phyloP scores from a whole-genome alignment of 2,329 filamentous ascomycete genomes.

The Curvularia verruculosa region DNA sequence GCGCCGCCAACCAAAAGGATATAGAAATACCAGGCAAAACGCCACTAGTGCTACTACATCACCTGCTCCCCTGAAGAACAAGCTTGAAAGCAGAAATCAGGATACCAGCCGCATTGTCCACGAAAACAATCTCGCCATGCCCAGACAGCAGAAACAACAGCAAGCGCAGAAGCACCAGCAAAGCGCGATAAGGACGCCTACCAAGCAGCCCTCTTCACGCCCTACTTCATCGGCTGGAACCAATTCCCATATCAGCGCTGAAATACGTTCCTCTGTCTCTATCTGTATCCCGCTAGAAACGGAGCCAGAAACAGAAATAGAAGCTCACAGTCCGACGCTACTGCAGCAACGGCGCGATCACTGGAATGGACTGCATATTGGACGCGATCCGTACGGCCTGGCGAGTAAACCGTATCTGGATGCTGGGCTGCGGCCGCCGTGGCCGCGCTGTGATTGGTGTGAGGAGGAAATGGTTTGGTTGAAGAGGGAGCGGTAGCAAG shows the following conservation, averaged over 20 bases:
- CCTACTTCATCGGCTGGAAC: background rate
- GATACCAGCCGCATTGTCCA: too few species aligned
- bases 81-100: too few species aligned
- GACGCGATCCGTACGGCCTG: slow-evolving; percentile 1
- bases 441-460: background rate
- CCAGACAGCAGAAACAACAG: background rate
- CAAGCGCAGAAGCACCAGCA: background rate
- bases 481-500: background rate
- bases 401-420: slow-evolving; percentile 1
- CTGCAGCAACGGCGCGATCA: background rate
- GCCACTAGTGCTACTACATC: background rate
- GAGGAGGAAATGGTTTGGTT: background rate
- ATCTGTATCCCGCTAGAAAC: too few species aligned
- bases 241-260: background rate
- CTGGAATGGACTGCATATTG: background rate
- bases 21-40: background rate
- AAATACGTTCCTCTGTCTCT: too few species aligned
- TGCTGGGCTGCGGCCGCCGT: background rate
- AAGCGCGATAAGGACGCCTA: background rate
- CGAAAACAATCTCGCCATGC: background rate
- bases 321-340: background rate
- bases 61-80: too few species aligned
- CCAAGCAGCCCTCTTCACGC: background rate
- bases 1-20: background rate
- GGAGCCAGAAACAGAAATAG: background rate